phyloP scores from a whole-genome alignment of 331 rosid species.

The Malus hybrid region DNA sequence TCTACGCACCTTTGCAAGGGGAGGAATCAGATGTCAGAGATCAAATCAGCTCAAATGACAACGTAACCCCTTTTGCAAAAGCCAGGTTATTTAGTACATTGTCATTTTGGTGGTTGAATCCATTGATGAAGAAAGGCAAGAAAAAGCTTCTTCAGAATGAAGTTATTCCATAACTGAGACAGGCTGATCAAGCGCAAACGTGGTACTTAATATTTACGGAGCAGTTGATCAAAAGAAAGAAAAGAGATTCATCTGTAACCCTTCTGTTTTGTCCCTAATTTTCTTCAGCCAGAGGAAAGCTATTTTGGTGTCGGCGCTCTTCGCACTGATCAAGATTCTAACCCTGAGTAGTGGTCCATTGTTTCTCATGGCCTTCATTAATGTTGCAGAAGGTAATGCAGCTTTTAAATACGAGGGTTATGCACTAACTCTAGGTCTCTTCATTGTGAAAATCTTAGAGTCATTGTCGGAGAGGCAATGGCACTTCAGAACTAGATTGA shows the following conservation, averaged over 20 bases:
- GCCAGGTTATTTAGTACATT: conserved; percentile 37
- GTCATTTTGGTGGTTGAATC: conserved; percentile 62
- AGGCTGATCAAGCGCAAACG: conserved; percentile 35
- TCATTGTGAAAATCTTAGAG: conserved; percentile 36
- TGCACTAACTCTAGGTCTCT: conserved; percentile 39
- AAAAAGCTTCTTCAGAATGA: not conserved
- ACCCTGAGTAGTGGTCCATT: conserved; percentile 36
- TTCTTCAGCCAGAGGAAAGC: conserved; percentile 31
- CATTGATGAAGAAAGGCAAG: conserved; percentile 46
- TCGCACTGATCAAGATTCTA: conserved; percentile 46
- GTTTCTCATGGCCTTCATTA: conserved; percentile 45
- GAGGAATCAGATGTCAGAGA: not conserved
- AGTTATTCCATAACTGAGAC: conserved; percentile 39
- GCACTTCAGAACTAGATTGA: conserved; percentile 35
- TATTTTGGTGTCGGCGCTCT: conserved; percentile 40
- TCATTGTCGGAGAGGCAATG: conserved; percentile 60
- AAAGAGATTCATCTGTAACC: conserved; percentile 5
- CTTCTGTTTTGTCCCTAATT: conserved; percentile 29
- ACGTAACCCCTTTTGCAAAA: conserved; percentile 36
- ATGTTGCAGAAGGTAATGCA: conserved; percentile 38
- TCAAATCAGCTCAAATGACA: conserved; percentile 3
- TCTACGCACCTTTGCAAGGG: conserved; percentile 19
- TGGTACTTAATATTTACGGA: conserved; percentile 26
- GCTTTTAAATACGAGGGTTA: conserved; percentile 53
- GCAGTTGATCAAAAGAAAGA: conserved; percentile 19